Percentiles rank a stretch among this genome's conserved stretches.
Evolutionary conservation across 2,329 filamentous ascomycete species (phyloP).

Genomic region (Trichoderma afroharzianum): DNA sequence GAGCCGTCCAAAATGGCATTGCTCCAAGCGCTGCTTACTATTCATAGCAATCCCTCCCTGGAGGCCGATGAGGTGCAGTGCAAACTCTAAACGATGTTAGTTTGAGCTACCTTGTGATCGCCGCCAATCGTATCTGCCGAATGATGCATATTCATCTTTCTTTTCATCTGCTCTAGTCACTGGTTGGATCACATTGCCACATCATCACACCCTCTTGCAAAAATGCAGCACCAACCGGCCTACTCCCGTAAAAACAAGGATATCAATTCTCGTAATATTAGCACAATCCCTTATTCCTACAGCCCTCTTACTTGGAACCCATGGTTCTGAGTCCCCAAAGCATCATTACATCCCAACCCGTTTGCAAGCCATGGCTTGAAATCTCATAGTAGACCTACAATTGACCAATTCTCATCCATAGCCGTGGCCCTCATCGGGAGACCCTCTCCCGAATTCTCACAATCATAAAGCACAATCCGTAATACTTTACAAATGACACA

Average conservation of each 20-base stretch:
- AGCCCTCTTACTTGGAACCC: not conserved
- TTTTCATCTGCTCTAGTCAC: not conserved
- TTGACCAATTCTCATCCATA: not conserved
- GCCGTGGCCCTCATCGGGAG: not conserved
- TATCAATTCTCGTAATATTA: not conserved
- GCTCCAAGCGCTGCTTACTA: not conserved
- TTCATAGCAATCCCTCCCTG: not conserved
- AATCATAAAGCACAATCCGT: not conserved
- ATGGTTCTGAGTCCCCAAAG: not conserved
- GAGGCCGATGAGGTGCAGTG: not conserved
- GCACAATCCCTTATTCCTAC: constrained; percentile 3
- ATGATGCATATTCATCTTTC: not conserved
- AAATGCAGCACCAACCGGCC: not conserved
- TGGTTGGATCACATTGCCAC: not conserved
- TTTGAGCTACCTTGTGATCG: not conserved
- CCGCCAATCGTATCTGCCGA: not conserved
- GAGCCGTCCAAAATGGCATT: not conserved
- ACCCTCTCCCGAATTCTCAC: not conserved
- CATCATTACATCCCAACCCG: not conserved
- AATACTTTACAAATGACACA: not conserved
- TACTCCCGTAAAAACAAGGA: not conserved
- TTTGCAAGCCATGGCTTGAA: not conserved
- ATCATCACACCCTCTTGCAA: not conserved
- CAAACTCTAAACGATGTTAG: not conserved
- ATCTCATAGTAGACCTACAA: not conserved